A percentile compares a stretch with the other conserved stretches of the same genome.
Conservation (phyloP, 108 stramenopile genomes). For the Cyclotella kingstonii region DNA sequence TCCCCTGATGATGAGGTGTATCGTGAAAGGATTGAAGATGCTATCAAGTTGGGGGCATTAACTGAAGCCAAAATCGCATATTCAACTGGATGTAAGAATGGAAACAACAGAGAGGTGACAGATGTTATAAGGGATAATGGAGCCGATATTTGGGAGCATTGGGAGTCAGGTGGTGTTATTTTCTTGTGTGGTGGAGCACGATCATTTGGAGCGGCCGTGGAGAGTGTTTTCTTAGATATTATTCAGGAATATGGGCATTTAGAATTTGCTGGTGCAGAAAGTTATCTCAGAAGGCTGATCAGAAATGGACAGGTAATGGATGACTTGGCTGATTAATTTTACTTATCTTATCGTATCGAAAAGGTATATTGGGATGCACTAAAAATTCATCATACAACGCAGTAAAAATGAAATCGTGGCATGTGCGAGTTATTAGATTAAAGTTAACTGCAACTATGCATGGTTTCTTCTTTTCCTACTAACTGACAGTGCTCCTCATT, state of each 20-base stretch:
- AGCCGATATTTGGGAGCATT: conserved; percentile 33
- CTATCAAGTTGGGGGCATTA: conserved; percentile 40
- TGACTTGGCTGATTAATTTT: conserved; percentile 56
- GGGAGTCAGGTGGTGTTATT: conserved; percentile 51
- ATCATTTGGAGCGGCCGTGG: conserved; percentile 62
- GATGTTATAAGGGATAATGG: conserved; percentile 41
- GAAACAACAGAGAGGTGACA: conserved; percentile 38
- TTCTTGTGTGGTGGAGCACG: conserved; percentile 71
- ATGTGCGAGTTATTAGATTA: no score
- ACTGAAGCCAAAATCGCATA: conserved; percentile 45
- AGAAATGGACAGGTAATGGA: conserved; percentile 49
- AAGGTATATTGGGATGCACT: no score
- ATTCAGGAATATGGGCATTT: conserved; percentile 49
- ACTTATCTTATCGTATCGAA: no score
- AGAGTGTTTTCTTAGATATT: conserved; percentile 47
- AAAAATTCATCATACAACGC: no score
- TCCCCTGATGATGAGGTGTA: conserved; percentile 59
- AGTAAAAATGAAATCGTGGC: no score
- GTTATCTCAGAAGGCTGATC: conserved; percentile 47
- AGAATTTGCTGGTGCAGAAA: conserved; percentile 50
- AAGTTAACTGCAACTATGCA: no score
- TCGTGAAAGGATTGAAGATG: conserved; percentile 41
- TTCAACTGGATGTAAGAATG: conserved; percentile 22
- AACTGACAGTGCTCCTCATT: no score
- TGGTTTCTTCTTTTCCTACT: no score